Conservation (phyloP, 139 green algal genomes). For the Desmodesmus armatus region DNA sequence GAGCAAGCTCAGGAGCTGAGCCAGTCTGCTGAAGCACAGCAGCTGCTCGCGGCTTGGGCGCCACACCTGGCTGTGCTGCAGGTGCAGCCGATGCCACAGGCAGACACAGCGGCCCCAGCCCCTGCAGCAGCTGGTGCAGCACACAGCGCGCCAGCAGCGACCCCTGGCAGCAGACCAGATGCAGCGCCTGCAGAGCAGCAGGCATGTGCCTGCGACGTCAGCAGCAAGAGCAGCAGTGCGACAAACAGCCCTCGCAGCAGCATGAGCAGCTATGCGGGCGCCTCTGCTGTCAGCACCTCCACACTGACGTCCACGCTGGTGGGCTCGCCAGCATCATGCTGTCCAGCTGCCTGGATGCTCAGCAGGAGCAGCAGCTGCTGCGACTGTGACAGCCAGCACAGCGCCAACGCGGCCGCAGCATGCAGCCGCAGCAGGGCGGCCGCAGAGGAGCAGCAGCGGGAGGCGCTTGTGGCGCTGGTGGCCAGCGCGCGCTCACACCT, state of each 20-base stretch:
- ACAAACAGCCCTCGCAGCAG: background rate
- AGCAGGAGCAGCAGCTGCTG: constrained; percentile 6
- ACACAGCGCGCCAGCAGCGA: background rate
- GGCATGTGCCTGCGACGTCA: background rate
- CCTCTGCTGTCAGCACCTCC: constrained; percentile 38
- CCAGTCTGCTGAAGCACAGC: constrained; percentile 9
- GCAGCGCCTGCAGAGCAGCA: background rate
- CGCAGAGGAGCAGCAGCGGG: background rate
- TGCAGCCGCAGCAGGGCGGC: background rate
- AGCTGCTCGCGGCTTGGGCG: constrained; percentile 35
- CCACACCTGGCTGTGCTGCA: constrained; percentile 33
- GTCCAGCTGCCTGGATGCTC: too few relatives aligned
- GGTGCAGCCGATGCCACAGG: constrained; percentile 18
- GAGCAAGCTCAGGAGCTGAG: constrained; percentile 1
- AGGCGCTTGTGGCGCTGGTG: constrained; percentile 11
- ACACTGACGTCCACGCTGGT: too few relatives aligned
- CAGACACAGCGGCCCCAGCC: background rate
- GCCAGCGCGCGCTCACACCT: background rate
- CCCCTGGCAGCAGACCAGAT: background rate
- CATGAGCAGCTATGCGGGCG: too few relatives aligned
- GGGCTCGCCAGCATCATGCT: too few relatives aligned
- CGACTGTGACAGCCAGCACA: background rate
- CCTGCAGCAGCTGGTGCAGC: background rate
- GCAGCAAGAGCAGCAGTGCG: constrained; percentile 14
- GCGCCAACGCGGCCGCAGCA: background rate